Conservation (phyloP, 495 filamentous ascomycete species). For the Cercophora scortea region DNA sequence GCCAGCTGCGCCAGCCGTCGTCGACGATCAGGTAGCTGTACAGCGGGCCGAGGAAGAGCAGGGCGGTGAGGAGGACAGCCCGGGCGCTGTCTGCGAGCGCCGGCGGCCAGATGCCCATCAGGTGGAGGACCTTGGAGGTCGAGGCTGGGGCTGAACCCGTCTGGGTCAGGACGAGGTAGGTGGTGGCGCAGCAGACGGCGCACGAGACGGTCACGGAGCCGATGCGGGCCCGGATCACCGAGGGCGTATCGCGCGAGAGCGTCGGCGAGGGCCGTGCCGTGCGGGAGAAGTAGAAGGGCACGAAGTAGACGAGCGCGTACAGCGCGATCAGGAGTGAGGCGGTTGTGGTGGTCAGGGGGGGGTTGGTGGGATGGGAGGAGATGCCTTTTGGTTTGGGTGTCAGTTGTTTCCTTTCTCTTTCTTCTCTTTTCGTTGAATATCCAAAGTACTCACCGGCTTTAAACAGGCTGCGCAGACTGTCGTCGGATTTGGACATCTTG, state of each 20-base stretch:
- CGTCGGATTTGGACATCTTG: too few relatives aligned
- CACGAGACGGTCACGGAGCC: constrained; percentile 68
- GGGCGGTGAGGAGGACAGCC: constrained; percentile 56
- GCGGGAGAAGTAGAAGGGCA: constrained; percentile 80
- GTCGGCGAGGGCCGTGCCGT: constrained; percentile 73
- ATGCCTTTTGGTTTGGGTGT: too few relatives aligned
- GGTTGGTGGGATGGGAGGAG: not conserved
- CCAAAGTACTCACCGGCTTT: too few relatives aligned
- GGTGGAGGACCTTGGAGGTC: constrained; percentile 46
- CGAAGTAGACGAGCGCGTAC: constrained; percentile 80
- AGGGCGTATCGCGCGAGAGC: constrained; percentile 79
- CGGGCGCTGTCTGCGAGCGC: constrained; percentile 51
- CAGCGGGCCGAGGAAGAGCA: constrained; percentile 80
- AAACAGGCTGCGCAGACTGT: too few relatives aligned
- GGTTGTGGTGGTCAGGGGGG: constrained; percentile 15
- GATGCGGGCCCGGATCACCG: constrained; percentile 82
- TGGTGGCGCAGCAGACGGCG: constrained; percentile 49
- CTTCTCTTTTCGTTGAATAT: too few relatives aligned
- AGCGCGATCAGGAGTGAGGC: constrained; percentile 43
- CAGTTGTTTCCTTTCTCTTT: too few relatives aligned
- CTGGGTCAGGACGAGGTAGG: constrained; percentile 50
- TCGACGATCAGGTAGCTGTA: constrained; percentile 69
- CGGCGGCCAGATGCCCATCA: constrained; percentile 71
- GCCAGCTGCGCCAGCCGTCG: constrained; percentile 60
- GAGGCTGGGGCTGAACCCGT: constrained; percentile 14